Evolutionary conservation across 352 stramenopile genomes (phyloP), one percentile per base, ranked within the genome.

Genomic region (Pythium utonaiense): DNA sequence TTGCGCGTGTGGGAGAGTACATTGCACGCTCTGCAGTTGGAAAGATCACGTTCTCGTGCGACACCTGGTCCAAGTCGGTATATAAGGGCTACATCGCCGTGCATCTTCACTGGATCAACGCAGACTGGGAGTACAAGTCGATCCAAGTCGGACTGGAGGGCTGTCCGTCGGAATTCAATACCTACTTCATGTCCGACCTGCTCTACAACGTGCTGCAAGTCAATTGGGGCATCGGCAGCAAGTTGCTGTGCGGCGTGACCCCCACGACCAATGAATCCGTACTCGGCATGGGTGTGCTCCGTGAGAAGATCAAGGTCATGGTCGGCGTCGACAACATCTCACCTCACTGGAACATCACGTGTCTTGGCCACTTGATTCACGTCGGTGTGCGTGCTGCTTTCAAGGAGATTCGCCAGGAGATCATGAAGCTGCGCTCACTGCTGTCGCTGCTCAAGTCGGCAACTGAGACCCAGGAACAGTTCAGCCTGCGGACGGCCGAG

Each of bases 81-180:
- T 76, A 77, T 65, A 91, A 91, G 70, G 81, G 80, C 3, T 89
- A 82, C 53, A 79, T 91, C 66, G 78, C 74, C 14, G 81, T 91
- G 63, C 69, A 91, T 61, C 55, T 91, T 64, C 78, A 91, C 62
- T 91, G 81, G 81, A 86, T 91, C 70, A 91, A 91, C 66, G 79
- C 81, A 7, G 81, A 91, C n/a, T 91, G 81, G 81, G 81, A 91
- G 62, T 87, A 81, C 75, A 91, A 91, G 71, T 80, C 77, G 21
- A 85, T 91, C 50, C 81, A 91, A 62, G 71, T 91, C 44, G 81
- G 79, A 1, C 71, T 91, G 9, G 81, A 91, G 72, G 74, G 78
- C 16, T 91, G 77, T 54, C 78, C 81, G 27, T 60, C 70, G 27
- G 80, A 89, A 27, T 86, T 83, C 60, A 89, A 78, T 55, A 73